Percentiles rank a stretch among this genome's conserved stretches.
These are phyloP conservation scores for Lablab purpureus DNA, from an alignment of 306 rosid species.

Conservation along the genomic window DNA sequence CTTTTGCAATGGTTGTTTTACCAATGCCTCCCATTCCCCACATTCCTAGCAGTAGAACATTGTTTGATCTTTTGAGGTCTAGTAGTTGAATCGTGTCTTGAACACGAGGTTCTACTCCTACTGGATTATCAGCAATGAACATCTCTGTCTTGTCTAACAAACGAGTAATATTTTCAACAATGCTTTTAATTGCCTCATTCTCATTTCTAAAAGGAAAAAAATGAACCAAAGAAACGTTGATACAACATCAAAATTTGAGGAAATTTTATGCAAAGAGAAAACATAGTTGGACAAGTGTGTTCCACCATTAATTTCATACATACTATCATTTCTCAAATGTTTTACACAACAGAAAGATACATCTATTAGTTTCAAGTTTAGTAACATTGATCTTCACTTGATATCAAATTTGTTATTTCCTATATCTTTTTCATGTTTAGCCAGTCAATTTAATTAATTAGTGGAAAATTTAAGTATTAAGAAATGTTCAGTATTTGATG, in stretches of 20 bases:
- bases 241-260: too few species aligned
- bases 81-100: too few species aligned
- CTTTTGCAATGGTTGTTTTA: slow-evolving; percentile 34
- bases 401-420: not conserved
- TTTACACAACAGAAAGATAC: not conserved
- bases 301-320: not conserved
- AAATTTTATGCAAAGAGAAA: not conserved
- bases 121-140: too few species aligned
- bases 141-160: too few species aligned
- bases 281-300: not conserved
- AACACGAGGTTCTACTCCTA: too few species aligned
- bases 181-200: too few species aligned
- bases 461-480: not conserved
- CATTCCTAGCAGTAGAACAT: too few species aligned
- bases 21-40: slow-evolving; percentile 17
- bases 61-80: too few species aligned
- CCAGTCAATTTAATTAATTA: not conserved
- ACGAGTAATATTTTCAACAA: too few species aligned
- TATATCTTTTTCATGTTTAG: not conserved
- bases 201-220: too few species aligned
- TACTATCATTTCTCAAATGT: not conserved
- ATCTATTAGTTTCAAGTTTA: not conserved
- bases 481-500: not conserved
- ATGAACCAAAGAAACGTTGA: too few species aligned
- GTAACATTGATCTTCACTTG: not conserved